These are phyloP conservation scores for Talaromyces pinophilus DNA, from an alignment of 2,329 filamentous ascomycete genomes.

Conservation along the genomic window DNA sequence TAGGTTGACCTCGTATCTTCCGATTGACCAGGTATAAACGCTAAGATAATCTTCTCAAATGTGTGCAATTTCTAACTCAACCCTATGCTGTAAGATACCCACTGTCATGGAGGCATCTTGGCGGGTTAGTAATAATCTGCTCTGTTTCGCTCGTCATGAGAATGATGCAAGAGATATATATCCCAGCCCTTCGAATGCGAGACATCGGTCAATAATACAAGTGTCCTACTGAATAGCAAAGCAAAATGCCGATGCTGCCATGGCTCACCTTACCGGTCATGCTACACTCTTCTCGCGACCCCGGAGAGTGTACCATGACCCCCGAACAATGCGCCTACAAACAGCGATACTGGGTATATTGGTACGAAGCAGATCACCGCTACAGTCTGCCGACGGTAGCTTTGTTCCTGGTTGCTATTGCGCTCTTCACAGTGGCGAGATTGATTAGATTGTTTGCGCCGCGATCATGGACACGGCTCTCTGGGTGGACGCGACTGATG, in stretches of 20 bases:
- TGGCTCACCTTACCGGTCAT: conserved; percentile 31
- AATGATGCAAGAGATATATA: not conserved
- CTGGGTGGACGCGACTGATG: conserved; percentile 36
- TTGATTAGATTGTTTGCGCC: conserved; percentile 30
- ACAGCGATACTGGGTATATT: conserved; percentile 28
- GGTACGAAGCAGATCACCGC: conserved; percentile 52
- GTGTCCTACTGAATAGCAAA: not conserved
- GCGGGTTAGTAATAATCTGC: conserved; percentile 14
- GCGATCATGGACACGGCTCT: conserved; percentile 28
- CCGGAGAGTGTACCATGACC: conserved; percentile 28
- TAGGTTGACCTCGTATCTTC: not conserved
- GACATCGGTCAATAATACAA: not conserved
- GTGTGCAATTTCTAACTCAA: not conserved
- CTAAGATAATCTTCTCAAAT: conserved; percentile 1
- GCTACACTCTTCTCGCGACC: conserved; percentile 30
- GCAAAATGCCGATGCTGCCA: conserved; percentile 23
- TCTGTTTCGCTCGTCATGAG: not conserved
- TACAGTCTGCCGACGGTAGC: conserved; percentile 54
- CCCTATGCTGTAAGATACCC: not conserved
- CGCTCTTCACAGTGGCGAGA: conserved; percentile 47
- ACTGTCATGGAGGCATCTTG: not conserved
- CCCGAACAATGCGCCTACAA: conserved; percentile 32
- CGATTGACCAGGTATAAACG: not conserved
- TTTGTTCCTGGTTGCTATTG: conserved; percentile 52
- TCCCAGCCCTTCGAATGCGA: too few species aligned